A percentile compares a stretch with the other conserved stretches of the same genome.
Conservation (phyloP, 441 rosid species). For the Populus trichocarpa region DNA sequence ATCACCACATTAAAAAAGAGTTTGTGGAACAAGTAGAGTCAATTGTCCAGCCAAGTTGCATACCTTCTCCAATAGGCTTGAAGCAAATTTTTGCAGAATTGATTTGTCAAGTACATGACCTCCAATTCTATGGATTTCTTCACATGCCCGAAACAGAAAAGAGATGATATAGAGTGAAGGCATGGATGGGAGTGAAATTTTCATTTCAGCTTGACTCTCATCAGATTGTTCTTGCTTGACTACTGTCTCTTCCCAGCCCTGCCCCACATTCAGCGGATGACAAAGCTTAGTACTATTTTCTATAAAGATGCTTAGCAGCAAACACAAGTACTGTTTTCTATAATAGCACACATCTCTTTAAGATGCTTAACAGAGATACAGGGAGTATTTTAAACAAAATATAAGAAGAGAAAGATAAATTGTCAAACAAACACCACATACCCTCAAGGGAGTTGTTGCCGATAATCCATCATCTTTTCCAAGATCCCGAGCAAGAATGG, state of each 20-base stretch:
- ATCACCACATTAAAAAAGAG: not conserved
- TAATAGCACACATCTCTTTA: not conserved
- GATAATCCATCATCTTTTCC: slow-evolving; percentile 81
- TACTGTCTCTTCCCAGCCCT: slow-evolving; percentile 99
- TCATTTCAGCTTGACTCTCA: slow-evolving; percentile 73
- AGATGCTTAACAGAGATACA: not conserved
- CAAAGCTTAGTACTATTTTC: slow-evolving; percentile 9
- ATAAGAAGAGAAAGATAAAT: not conserved
- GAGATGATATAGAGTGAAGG: slow-evolving; percentile 91
- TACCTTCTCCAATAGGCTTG: slow-evolving; percentile 78
- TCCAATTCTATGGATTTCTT: slow-evolving; percentile 95
- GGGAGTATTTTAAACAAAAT: not conserved
- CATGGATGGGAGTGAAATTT: slow-evolving; percentile 89
- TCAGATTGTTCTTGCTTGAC: slow-evolving; percentile 79
- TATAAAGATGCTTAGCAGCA: not conserved
- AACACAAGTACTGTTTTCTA: not conserved
- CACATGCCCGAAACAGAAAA: slow-evolving; percentile 88
- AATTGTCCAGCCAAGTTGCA: slow-evolving; percentile 19
- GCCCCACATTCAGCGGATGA: slow-evolving; percentile 32
- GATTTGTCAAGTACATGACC: slow-evolving; percentile 95
- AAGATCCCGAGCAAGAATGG: slow-evolving; percentile 66
- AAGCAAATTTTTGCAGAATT: slow-evolving; percentile 77
- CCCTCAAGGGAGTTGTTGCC: slow-evolving; percentile 76
- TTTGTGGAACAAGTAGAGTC: slow-evolving; percentile 3
- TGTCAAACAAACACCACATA: slow-evolving; percentile 29